Evolutionary conservation across 2,329 filamentous ascomycete genomes (phyloP).

Genomic region (Stemphylium beticola): DNA sequence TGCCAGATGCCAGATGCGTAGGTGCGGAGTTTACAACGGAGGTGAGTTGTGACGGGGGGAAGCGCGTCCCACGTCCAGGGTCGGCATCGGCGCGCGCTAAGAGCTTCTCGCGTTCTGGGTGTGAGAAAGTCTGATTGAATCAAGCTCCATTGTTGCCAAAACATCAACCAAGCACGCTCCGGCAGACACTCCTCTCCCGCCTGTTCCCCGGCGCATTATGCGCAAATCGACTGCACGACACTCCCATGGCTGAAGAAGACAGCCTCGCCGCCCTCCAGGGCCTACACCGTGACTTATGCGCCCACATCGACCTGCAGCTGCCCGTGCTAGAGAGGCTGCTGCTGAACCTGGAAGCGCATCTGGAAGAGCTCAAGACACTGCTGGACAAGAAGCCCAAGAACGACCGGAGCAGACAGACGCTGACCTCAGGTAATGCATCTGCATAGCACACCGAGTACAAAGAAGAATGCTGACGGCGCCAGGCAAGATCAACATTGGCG

Average conservation of each 20-base stretch:
- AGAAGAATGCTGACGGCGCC: conserved; percentile 21
- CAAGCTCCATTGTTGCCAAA: conserved; percentile 24
- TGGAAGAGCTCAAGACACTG: conserved; percentile 71
- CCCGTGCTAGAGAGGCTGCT: conserved; percentile 73
- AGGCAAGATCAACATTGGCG: conserved; percentile 79
- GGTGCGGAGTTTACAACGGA: conserved; percentile 27
- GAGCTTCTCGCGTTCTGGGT: conserved; percentile 34
- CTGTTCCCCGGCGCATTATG: conserved; percentile 36
- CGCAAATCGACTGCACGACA: conserved; percentile 28
- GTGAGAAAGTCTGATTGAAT: conserved; percentile 34
- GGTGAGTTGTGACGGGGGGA: conserved; percentile 15
- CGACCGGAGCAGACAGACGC: conserved; percentile 73
- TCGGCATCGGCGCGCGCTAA: conserved; percentile 22
- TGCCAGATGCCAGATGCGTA: background rate
- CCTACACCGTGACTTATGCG: conserved; percentile 83
- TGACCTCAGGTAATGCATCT: conserved; percentile 51
- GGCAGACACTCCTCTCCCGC: conserved; percentile 2
- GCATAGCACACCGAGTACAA: background rate
- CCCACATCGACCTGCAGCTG: conserved; percentile 73
- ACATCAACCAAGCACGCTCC: conserved; percentile 25
- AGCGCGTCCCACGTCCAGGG: conserved; percentile 8
- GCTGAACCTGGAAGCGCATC: conserved; percentile 68
- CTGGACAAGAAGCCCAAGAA: conserved; percentile 78
- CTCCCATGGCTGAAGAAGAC: conserved; percentile 73
- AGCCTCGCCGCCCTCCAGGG: conserved; percentile 79